Evolutionary conservation across 2,329 filamentous ascomycete genomes (phyloP), one percentile per base, ranked within the genome.

Genomic region (Ophioceras dolichostomum): DNA sequence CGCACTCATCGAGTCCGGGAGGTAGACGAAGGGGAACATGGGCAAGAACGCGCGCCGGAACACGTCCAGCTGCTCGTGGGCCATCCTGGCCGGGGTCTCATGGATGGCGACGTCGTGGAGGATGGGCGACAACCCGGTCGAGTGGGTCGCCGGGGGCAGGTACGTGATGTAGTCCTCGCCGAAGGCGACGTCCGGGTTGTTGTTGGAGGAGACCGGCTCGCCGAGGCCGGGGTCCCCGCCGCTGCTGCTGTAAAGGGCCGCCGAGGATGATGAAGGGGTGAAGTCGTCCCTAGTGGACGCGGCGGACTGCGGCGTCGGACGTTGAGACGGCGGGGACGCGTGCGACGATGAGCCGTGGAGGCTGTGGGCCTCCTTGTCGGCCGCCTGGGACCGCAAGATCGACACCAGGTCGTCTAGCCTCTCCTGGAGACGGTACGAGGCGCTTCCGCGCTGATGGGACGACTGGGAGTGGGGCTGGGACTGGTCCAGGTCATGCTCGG

Each of bases 11-110:
- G 13, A 26, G 10, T 32, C 17, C 0, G 40, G 14, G 8, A 44
- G 31, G 17, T 40, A 36, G 30, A 48, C 39, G 19, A 40, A 46
- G 2, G 42, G 43, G 26, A 47, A 44, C 28, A 44, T 40, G 9
- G 21, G 21, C 28, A 39, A 36, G 13, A 43, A 49, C 9, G 33
- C 24, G 22, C 39, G 33, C 5, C 44, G 45, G 31, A 45, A 50
- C 26, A 41, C 41, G 24, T 37, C 27, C 6, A 49, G 36, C 1
- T 45, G 35, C 14, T 43, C 43, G 10, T 50, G 43, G 16, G 46
- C 42, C 18, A 45, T 5, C 31, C 31, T 5, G 7, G 10, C 10
- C 10, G 10, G 14, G n/a, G 13, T 20, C 18, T 19, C 10, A 33
- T 6, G 13, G 17, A 5, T 13, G 5, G 31, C 16, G 10, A 33